Evolutionary conservation across 2,329 filamentous ascomycete species (phyloP), one percentile per base, ranked within the genome.

Genomic region (Ascosphaera aggregata): DNA sequence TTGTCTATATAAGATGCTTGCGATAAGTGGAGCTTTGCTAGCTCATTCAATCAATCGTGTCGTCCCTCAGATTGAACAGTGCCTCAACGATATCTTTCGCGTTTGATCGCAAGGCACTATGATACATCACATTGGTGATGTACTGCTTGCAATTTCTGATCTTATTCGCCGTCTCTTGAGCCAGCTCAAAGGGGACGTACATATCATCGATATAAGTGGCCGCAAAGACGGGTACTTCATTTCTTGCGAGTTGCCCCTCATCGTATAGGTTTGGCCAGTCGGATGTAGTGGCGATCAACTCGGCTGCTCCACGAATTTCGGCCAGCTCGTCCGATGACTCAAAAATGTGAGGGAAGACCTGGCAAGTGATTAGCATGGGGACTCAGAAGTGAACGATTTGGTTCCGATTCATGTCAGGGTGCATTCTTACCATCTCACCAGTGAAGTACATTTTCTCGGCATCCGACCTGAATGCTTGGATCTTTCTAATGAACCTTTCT

Each of bases 161-260:
- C 50, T 74, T 69, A 32, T 60, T 61, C 8, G 80, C 81, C 13
- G 82, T 91, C 47, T 78, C 71, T 48, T 70, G 66, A 7, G 80
- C 77, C 40, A 84, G 60, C 4, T 71, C 71, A 47, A 71, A 79
- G 50, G 91, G 79, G 20, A 95, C 85, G 50, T 91, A 94, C 80
- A 94, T 89, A 52, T 93, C 84, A 44, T 93, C 77, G 3, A 81
- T 55, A 48, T 79, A 95, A 2, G 73, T 77, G 1, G 80, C 81
- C 1, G 84, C 78, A 50, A 89, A 94, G 0, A 92, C 73, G 0
- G 86, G 85, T 0, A 94, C 80, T 42, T 74, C 65, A 49, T 94
- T 94, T 48, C 66, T 69, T 15, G 65, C 67, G 37, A 94, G 63
- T 54, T 80, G 76, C 39, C 70, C 67, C 44, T 71, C 62, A 49